A percentile compares a stretch with the other conserved stretches of the same genome.
phyloP scores from a whole-genome alignment of 768 basidiomycete genomes.

The Pisolithus marmoratus region DNA sequence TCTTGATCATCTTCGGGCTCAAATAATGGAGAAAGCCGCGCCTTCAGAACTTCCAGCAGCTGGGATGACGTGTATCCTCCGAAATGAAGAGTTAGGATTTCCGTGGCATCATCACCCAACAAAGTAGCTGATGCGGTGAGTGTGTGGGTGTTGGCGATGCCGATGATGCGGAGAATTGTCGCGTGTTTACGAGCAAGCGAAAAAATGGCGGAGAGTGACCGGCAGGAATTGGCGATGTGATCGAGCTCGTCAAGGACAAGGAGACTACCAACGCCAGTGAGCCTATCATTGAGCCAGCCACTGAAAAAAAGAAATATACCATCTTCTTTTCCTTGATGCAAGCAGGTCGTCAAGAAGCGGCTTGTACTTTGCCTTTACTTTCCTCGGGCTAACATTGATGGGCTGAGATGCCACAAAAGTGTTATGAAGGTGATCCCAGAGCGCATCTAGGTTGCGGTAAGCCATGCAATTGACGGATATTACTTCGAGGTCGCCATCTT shows the following conservation, averaged over 20 bases:
- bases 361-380: conserved; percentile 42
- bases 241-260: conserved; percentile 86
- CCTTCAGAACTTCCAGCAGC: conserved; percentile 60
- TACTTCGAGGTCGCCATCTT: conserved; percentile 36
- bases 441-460: conserved; percentile 54
- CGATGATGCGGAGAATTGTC: conserved; percentile 60
- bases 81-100: conserved; percentile 69
- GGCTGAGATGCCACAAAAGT: conserved; percentile 38
- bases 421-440: conserved; percentile 67
- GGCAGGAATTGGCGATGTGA: conserved; percentile 61
- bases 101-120: conserved; percentile 30
- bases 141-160: conserved; percentile 87
- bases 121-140: conserved; percentile 52
- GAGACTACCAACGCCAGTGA: conserved; percentile 37
- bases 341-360: conserved; percentile 45
- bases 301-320: conserved; percentile 28
- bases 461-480: conserved; percentile 79
- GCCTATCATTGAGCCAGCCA: conserved; percentile 14
- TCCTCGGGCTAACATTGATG: conserved; percentile 29
- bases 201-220: conserved; percentile 59
- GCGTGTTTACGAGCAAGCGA: conserved; percentile 53
- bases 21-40: conserved; percentile 53
- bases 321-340: conserved; percentile 42
- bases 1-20: conserved; percentile 17
- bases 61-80: conserved; percentile 71